Evolutionary conservation across 345 rosid species (phyloP).

Genomic region (Syzygium grande): DNA sequence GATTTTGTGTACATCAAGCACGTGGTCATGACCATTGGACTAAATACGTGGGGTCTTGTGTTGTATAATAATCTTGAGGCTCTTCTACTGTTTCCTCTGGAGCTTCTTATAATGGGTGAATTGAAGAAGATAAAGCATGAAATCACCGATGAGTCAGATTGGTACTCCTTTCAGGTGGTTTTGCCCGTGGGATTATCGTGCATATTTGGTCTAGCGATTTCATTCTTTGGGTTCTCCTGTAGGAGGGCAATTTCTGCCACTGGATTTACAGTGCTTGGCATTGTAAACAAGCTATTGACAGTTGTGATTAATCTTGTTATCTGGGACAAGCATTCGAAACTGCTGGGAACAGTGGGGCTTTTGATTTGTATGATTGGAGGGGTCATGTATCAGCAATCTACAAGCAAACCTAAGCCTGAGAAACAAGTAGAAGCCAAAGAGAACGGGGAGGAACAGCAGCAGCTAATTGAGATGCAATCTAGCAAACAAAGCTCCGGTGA

Average conservation of each 20-base stretch:
- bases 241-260: conserved; percentile 92
- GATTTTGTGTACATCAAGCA: conserved; percentile 98
- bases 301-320: conserved; percentile 76
- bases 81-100: conserved; percentile 77
- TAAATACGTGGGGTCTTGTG: conserved; percentile 96
- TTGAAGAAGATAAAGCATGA: conserved; percentile 82
- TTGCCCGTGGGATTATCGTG: conserved; percentile 87
- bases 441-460: conserved; percentile 60
- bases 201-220: conserved; percentile 80
- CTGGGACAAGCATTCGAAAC: conserved; percentile 93
- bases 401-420: conserved; percentile 54
- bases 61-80: conserved; percentile 96
- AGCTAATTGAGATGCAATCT: conserved; percentile 68
- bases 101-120: conserved; percentile 93
- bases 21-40: conserved; percentile 92
- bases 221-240: conserved; percentile 97
- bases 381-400: conserved; percentile 82
- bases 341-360: conserved; percentile 75
- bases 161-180: conserved; percentile 67
- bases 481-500: conserved; percentile 15
- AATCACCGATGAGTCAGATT: conserved; percentile 56
- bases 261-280: conserved; percentile 97
- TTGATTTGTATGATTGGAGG: conserved; percentile 93
- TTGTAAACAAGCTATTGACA: conserved; percentile 86
- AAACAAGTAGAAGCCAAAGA: conserved; percentile 28